These are phyloP conservation scores for Plasmodium malariae DNA, from an alignment of 169 alveolate species.

Conservation along the genomic window DNA sequence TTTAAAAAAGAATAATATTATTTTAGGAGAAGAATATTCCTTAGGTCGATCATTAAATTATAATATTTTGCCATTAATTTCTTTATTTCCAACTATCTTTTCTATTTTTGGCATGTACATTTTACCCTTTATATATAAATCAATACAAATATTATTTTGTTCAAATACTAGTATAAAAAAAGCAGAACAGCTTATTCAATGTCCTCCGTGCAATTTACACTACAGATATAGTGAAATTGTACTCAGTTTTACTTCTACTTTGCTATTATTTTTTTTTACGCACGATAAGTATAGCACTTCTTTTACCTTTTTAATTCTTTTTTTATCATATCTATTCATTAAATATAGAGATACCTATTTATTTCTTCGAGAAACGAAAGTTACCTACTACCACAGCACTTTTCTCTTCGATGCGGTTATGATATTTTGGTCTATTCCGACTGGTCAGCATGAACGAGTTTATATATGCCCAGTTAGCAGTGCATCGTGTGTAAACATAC, in stretches of 20 bases:
- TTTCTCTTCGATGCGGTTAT: slow-evolving; percentile 40
- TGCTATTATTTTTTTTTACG: slow-evolving; percentile 22
- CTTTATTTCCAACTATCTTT: slow-evolving; percentile 26
- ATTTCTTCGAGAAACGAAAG: slow-evolving; percentile 30
- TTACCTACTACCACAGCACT: slow-evolving; percentile 29
- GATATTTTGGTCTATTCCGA: slow-evolving; percentile 28
- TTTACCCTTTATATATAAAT: slow-evolving; percentile 23
- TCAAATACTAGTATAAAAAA: slow-evolving; percentile 7
- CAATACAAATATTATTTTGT: slow-evolving; percentile 10
- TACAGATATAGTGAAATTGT: slow-evolving; percentile 52
- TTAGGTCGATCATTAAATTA: slow-evolving; percentile 29
- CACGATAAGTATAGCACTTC: slow-evolving; percentile 29
- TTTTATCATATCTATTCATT: slow-evolving; percentile 22
- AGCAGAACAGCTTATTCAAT: slow-evolving; percentile 23
- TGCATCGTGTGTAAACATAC: too few species aligned
- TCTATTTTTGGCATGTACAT: slow-evolving; percentile 32
- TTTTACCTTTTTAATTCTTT: slow-evolving; percentile 18
- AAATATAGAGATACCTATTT: slow-evolving; percentile 44
- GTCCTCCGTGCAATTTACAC: slow-evolving; percentile 41
- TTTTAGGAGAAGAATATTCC: slow-evolving; percentile 50
- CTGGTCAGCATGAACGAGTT: too few species aligned
- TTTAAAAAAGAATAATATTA: not conserved
- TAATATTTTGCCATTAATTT: slow-evolving; percentile 35
- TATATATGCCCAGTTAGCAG: too few species aligned
- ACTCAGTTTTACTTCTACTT: slow-evolving; percentile 20